Percentiles rank a stretch among this genome's conserved stretches.
These are phyloP conservation scores for Flagelloscypha sp. DNA, from an alignment of 768 basidiomycete species.

Conservation along the genomic window DNA sequence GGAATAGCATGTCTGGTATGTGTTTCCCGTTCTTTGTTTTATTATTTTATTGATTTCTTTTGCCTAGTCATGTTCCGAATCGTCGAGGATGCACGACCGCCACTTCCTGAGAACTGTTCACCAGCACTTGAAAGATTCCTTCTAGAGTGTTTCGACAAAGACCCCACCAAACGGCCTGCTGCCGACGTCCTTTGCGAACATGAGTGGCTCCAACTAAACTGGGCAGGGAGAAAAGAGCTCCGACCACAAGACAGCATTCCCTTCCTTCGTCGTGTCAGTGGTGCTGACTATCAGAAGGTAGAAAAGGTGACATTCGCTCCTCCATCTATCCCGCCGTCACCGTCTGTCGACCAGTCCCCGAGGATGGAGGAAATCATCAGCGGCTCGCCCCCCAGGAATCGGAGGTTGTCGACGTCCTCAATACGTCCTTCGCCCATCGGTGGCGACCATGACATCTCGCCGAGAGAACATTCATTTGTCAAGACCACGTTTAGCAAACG, in stretches of 20 bases:
- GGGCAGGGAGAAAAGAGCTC: conserved; percentile 64
- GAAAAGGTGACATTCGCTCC: conserved; percentile 51
- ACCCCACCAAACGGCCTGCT: conserved; percentile 72
- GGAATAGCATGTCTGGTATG: conserved; percentile 84
- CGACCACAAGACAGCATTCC: conserved; percentile 93
- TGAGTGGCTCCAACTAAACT: conserved; percentile 79
- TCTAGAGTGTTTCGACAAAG: conserved; percentile 82
- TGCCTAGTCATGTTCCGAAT: conserved; percentile 92
- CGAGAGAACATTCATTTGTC: conserved; percentile 75
- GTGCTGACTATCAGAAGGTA: conserved; percentile 71
- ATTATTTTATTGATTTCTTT: conserved; percentile 8
- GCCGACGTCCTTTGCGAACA: conserved; percentile 86
- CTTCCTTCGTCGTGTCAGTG: conserved; percentile 86
- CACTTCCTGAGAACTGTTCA: conserved; percentile 74
- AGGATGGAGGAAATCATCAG: conserved; percentile 27
- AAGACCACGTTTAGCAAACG: conserved; percentile 91
- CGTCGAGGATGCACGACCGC: conserved; percentile 88
- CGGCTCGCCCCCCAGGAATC: conserved; percentile 26
- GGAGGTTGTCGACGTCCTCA: conserved; percentile 32
- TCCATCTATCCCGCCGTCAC: conserved; percentile 36
- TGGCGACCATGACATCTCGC: conserved; percentile 44
- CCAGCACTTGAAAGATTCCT: conserved; percentile 75
- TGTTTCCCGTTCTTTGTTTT: conserved; percentile 9
- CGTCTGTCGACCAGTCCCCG: conserved; percentile 29
- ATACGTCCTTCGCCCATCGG: conserved; percentile 23